Evolutionary conservation across 2,329 filamentous ascomycete genomes (phyloP), one percentile per base, ranked within the genome.

Genomic region (Colletotrichum graminicola): DNA sequence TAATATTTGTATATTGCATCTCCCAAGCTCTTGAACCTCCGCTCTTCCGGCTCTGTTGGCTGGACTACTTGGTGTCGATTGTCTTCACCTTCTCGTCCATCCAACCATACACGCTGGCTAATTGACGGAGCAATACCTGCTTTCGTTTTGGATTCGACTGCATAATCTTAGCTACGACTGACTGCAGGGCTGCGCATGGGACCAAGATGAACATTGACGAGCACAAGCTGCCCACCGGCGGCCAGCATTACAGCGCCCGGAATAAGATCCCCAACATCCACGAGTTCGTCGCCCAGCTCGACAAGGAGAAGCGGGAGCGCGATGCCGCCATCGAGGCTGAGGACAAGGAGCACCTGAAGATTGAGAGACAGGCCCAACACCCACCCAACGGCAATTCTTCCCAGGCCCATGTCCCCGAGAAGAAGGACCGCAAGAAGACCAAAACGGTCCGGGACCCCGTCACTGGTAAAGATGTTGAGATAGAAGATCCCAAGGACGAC

Each of bases 181-280:
- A 64, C 11, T 65, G 67, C 51, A 72, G 55, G 45, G 32, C 49
- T 54, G 49, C 21, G 73, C 54, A 61, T 72, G 65, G 69, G 49
- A 55, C 47, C 66, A 75, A 39, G 21, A 85, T 85, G 82, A 79
- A 83, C 69, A 68, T 77, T 56, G 72, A 85, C 36, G 80, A 85
- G 45, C 80, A 82, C 59, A 76, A 80, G 3, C 78, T 82, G 74
- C 85, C 86, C 43, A 78, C 82, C 73, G 86, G 84, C 26, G 81
- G 81, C 16, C 90, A 93, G 77, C 92, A 94, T 79, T 98, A 97
- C 85, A 95, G 93, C 39, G 94, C 92, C 62, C 82, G 82, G 71
- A 97, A 97, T 80, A 93, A 93, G 32, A 90, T 98, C 64, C 95
- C 95, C 8, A 97, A 94, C 67, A 92, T 98, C 75, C 91, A 92